Conservation (phyloP, 2,329 filamentous ascomycete species). For the Botrytis porri region DNA sequence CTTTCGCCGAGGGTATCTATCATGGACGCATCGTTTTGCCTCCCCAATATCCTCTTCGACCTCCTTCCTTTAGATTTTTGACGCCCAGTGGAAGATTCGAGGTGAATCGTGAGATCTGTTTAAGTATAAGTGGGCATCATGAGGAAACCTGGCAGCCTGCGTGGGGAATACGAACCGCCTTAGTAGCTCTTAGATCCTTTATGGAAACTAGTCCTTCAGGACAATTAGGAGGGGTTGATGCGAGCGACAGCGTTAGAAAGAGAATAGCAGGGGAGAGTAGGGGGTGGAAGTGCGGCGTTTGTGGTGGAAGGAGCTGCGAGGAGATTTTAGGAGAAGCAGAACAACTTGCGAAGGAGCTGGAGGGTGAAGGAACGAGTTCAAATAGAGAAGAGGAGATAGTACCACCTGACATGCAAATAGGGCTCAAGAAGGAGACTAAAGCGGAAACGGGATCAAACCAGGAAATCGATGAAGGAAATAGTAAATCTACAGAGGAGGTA, state of each 20-base stretch:
- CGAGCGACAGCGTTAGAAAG: constrained; percentile 62
- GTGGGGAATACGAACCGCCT: constrained; percentile 90
- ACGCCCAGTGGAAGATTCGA: constrained; percentile 93
- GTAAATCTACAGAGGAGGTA: constrained; percentile 11
- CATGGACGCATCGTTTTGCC: constrained; percentile 94
- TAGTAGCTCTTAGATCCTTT: constrained; percentile 77
- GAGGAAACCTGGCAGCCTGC: constrained; percentile 99
- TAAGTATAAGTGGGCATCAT: constrained; percentile 90
- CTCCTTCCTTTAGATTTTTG: constrained; percentile 91
- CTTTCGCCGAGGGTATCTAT: constrained; percentile 66
- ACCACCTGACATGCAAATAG: constrained; percentile 9
- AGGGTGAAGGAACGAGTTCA: constrained; percentile 65
- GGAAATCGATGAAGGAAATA: neutral
- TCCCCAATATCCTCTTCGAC: constrained; percentile 83
- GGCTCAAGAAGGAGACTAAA: constrained; percentile 52
- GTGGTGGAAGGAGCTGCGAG: constrained; percentile 65
- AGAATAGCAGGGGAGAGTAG: constrained; percentile 66
- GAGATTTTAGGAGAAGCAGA: constrained; percentile 73
- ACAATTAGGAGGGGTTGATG: constrained; percentile 87
- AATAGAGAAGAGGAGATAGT: constrained; percentile 16
- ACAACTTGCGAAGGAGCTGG: constrained; percentile 47
- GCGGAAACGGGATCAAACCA: neutral
- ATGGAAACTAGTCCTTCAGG: constrained; percentile 90
- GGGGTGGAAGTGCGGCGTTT: constrained; percentile 66
- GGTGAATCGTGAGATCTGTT: constrained; percentile 93